Conservation (phyloP, 768 basidiomycete species). For the Boletellus ananas region DNA sequence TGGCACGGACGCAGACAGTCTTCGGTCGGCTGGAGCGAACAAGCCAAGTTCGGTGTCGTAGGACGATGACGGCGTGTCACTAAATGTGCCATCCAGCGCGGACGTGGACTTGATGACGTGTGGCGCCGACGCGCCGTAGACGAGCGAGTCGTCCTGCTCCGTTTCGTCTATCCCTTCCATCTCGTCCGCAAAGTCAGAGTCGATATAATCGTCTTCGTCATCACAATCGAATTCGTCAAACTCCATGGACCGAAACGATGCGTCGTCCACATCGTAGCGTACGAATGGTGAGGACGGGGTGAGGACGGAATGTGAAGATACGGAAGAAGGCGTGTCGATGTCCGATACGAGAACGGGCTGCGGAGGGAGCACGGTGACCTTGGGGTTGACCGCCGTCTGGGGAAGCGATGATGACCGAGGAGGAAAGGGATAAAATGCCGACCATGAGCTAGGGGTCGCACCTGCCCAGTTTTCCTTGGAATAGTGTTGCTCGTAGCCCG, state of each 20-base stretch:
- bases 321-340: conserved; percentile 30
- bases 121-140: conserved; percentile 20
- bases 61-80: conserved; percentile 18
- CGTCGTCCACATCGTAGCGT: conserved; percentile 11
- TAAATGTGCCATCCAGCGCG: conserved; percentile 30
- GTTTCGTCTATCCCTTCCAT: conserved; percentile 30
- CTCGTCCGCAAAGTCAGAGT: conserved; percentile 32
- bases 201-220: conserved; percentile 30
- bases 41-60: conserved; percentile 7
- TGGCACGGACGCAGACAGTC: conserved; percentile 31
- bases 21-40: conserved; percentile 24
- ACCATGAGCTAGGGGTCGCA: conserved; percentile 17
- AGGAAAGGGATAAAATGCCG: conserved; percentile 13
- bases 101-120: conserved; percentile 31
- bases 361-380: conserved; percentile 24
- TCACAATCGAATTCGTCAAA: conserved; percentile 32
- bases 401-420: conserved; percentile 14
- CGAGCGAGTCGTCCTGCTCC: conserved; percentile 6
- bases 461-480: conserved; percentile 19
- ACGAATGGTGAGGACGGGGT: conserved; percentile 31
- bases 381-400: conserved; percentile 25
- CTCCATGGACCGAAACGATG: conserved; percentile 20
- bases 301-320: conserved; percentile 30
- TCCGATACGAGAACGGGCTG: conserved; percentile 23
- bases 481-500: conserved; percentile 22